phyloP scores from a whole-genome alignment of 805 yeast species.

The Candida succiphila region DNA sequence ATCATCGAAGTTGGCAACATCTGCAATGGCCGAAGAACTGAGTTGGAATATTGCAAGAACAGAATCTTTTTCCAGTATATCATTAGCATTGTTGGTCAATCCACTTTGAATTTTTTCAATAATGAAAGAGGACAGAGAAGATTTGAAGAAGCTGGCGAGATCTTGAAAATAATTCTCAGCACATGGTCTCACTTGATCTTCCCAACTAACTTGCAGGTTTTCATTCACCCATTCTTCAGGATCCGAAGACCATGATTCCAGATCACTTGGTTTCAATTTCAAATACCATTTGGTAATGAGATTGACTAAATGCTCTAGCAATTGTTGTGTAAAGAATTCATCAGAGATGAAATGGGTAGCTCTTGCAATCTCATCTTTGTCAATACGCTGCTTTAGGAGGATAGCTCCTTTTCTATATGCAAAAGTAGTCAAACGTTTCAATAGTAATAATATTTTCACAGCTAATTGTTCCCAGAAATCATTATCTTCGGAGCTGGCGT shows the following conservation, averaged over 20 bases:
- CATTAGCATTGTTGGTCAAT: slow-evolving; percentile 18
- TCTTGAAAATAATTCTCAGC: slow-evolving; percentile 80
- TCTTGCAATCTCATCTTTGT: slow-evolving; percentile 49
- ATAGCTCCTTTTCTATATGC: slow-evolving; percentile 60
- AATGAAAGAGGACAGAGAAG: slow-evolving; percentile 41
- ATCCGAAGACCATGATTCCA: slow-evolving; percentile 73
- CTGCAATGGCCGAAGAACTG: slow-evolving; percentile 56
- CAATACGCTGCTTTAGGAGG: slow-evolving; percentile 48
- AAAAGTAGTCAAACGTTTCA: slow-evolving; percentile 56
- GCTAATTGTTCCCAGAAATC: slow-evolving; percentile 70
- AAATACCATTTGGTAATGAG: slow-evolving; percentile 66
- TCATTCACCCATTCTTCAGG: slow-evolving; percentile 94
- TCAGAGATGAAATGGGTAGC: slow-evolving; percentile 44
- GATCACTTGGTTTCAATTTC: slow-evolving; percentile 60
- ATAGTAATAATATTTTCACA: slow-evolving; percentile 51
- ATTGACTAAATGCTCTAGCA: slow-evolving; percentile 51
- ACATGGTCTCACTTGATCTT: slow-evolving; percentile 76
- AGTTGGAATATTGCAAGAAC: slow-evolving; percentile 76
- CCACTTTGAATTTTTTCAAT: slow-evolving; percentile 46
- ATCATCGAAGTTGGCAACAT: slow-evolving; percentile 58
- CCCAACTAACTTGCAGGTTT: slow-evolving; percentile 69
- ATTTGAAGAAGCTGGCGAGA: slow-evolving; percentile 54
- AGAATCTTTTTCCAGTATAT: slow-evolving; percentile 66
- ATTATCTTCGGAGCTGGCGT: slow-evolving; percentile 44
- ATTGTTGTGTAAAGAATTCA: slow-evolving; percentile 48